Base-by-base conservation (phyloP, 768 basidiomycete genomes). In the Leccinum variicolor region DNA sequence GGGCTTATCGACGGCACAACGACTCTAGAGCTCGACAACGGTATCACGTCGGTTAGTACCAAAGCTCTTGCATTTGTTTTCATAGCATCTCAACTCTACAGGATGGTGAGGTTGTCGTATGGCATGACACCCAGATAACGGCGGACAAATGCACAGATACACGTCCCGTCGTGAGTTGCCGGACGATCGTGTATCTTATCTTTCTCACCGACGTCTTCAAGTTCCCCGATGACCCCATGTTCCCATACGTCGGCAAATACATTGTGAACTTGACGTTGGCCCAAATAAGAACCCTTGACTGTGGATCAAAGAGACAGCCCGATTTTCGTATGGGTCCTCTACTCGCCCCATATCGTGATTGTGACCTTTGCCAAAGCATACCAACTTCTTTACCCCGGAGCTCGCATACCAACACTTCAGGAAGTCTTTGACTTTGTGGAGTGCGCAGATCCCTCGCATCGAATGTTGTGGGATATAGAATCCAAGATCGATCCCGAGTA, bases 251-350 rank as follows among this genome's bases (percentile, higher is more conserved):
- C n/a, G 88, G 86, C 53, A 88, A 89, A 71, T 81, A 77, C 58
- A 78, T 91, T 54, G 85, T 83, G n/a, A 86, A 90, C 68, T 78
- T 92, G 43, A 92, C 91, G 0, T 71, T 92, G 43, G 83, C 88
- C 7, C 90, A 92, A 72, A 72, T 93, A 57, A 86, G 86, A 72
- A 92, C 87, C 5, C 70, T 93, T 46, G 89, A 93, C 68, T 93
- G 91, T 62, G 90, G 90, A 41, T 89, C 88, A 11, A 75, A 79
- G 62, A 81, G 89, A 25, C 81, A 82, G 50, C 62, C 69, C 10
- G 74, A 77, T 57, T 87, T 79, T 63, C 85, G 87, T 89, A 72
- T 65, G 84, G 64, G 6, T 3, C n/a, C 41, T 49, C 43, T 21
- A 7, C 28, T 45, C 6, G 23, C 21, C 11, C 17, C 26, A 4